Percentiles rank a stretch among this genome's conserved stretches.
Conservation (phyloP, 768 basidiomycete genomes). For the Tephrocybe sp. region DNA sequence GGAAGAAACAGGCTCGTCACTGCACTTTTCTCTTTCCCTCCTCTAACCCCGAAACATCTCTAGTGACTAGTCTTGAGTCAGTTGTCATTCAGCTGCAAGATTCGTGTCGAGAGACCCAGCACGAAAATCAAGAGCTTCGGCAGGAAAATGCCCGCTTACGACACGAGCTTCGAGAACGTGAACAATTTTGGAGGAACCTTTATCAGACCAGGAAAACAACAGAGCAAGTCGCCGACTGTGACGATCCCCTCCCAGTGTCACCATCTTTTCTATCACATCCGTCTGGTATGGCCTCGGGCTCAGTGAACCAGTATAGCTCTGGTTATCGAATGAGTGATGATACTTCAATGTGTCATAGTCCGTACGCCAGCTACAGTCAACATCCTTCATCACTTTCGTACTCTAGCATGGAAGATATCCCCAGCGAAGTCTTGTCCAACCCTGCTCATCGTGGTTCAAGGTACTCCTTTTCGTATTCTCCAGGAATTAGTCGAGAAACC, state of each 20-base stretch:
- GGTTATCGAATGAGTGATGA: slow-evolving; percentile 51
- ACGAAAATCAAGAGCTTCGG: slow-evolving; percentile 58
- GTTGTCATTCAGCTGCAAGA: slow-evolving; percentile 84
- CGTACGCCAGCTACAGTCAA: slow-evolving; percentile 44
- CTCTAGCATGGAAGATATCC: slow-evolving; percentile 23
- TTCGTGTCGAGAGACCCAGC: slow-evolving; percentile 65
- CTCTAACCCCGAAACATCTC: slow-evolving; percentile 21
- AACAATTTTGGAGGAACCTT: slow-evolving; percentile 69
- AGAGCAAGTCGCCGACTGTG: slow-evolving; percentile 43
- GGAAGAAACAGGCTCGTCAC: slow-evolving; percentile 65
- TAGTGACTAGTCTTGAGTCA: slow-evolving; percentile 78
- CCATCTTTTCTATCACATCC: slow-evolving; percentile 35
- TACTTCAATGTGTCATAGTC: slow-evolving; percentile 36
- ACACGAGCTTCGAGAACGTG: slow-evolving; percentile 66
- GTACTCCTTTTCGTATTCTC: slow-evolving; percentile 50
- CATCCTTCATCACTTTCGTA: slow-evolving; percentile 49
- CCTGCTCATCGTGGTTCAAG: slow-evolving; percentile 44
- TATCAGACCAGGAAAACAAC: slow-evolving; percentile 63
- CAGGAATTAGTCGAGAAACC: slow-evolving; percentile 31
- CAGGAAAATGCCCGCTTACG: slow-evolving; percentile 65
- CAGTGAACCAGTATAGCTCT: slow-evolving; percentile 38
- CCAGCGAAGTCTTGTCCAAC: slow-evolving; percentile 27
- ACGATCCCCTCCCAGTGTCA: slow-evolving; percentile 50
- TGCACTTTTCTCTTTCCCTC: slow-evolving; percentile 13
- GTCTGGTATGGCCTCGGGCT: slow-evolving; percentile 28